phyloP scores from a whole-genome alignment of 179 eudicot species.

The Silene noctiflora region DNA sequence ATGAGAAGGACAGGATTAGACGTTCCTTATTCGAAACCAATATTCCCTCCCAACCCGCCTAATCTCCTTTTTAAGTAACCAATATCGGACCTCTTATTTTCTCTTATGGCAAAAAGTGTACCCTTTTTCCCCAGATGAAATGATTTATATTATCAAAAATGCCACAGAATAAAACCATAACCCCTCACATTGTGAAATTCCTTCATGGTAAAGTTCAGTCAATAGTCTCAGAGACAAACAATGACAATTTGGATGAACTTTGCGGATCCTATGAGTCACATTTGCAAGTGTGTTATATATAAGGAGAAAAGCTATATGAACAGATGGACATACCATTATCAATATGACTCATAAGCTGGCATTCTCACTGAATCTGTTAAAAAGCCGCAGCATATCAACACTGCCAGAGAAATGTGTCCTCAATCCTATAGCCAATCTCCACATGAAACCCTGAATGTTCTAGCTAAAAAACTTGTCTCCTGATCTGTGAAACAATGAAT shows the following conservation, averaged over 20 bases:
- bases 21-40: not conserved
- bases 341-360: not conserved
- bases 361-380: not conserved
- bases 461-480: constrained; percentile 8
- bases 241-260: not conserved
- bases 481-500: constrained; percentile 15
- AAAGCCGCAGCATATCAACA: not conserved
- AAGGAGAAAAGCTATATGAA: constrained; percentile 14
- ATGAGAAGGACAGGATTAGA: not conserved
- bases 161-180: too few relatives aligned
- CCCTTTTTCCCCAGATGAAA: not conserved
- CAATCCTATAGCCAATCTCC: constrained; percentile 5
- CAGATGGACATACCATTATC: constrained; percentile 12
- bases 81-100: not conserved
- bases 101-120: not conserved
- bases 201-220: not conserved
- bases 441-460: constrained; percentile 16
- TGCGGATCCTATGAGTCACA: not conserved
- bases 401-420: not conserved
- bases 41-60: not conserved
- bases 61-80: not conserved
- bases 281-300: not conserved
- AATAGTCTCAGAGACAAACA: constrained; percentile 9
- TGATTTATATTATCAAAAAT: too few relatives aligned
- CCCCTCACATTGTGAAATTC: not conserved